A percentile compares a stretch with the other conserved stretches of the same genome.
Conservation (phyloP, 225 moss, liverwort and hornwort genomes). For the Rhytidiadelphus loreus region DNA sequence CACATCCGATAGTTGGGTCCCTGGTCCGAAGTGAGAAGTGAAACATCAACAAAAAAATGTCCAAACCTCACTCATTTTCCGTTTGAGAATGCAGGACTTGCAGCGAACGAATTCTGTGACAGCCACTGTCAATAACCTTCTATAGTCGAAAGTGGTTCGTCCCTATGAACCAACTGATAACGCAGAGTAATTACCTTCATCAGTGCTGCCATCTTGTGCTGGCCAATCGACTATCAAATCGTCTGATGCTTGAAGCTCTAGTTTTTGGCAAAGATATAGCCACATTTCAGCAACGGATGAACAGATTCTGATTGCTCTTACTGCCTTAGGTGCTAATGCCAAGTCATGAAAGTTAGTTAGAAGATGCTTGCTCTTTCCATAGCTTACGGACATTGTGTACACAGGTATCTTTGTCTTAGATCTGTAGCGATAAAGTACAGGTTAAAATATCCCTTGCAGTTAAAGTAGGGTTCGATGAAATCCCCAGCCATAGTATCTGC, state of each 20-base stretch:
- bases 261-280: background rate
- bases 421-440: background rate
- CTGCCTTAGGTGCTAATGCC: background rate
- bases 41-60: background rate
- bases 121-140: conserved; percentile 92
- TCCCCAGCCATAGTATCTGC: background rate
- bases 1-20: background rate
- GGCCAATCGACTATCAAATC: background rate
- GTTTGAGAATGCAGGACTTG: conserved; percentile 67
- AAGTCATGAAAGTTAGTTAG: conserved; percentile 5
- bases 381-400: conserved; percentile 12
- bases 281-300: conserved; percentile 1
- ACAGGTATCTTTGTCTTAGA: conserved; percentile 16
- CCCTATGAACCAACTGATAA: background rate
- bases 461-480: background rate
- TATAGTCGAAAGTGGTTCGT: conserved; percentile 25
- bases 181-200: background rate
- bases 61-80: background rate
- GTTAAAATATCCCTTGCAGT: background rate
- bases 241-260: background rate
- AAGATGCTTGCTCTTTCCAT: background rate
- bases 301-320: background rate
- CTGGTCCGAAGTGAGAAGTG: background rate
- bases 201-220: background rate
- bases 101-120: conserved; percentile 88